These are phyloP conservation scores for Cinnamomum chago DNA, from an alignment of 164 flowering plant genomes.

Conservation along the genomic window DNA sequence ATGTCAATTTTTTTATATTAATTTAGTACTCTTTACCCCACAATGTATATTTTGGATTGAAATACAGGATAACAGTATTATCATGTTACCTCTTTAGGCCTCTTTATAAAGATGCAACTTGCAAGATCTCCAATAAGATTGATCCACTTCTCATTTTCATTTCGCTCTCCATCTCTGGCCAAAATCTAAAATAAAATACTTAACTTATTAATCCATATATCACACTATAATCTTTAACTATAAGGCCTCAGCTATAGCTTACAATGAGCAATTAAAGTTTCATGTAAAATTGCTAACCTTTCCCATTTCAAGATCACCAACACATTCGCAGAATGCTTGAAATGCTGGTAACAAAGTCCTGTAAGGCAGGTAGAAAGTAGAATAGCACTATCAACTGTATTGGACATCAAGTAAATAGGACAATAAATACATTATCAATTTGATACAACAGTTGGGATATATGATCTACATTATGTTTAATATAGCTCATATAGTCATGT, in stretches of 20 bases:
- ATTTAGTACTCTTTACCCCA: not conserved
- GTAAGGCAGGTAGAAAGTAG: slow-evolving; percentile 12
- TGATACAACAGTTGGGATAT: too few species aligned
- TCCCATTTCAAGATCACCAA: slow-evolving; percentile 99
- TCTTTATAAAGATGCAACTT: slow-evolving; percentile 78
- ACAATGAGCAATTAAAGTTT: not conserved
- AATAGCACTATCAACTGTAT: not conserved
- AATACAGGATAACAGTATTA: not conserved
- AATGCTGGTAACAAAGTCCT: slow-evolving; percentile 77
- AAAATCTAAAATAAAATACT: slow-evolving; percentile 47
- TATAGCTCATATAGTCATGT: too few species aligned
- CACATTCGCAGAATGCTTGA: slow-evolving; percentile 98
- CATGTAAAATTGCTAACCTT: slow-evolving; percentile 44
- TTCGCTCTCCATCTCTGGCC: slow-evolving; percentile 79
- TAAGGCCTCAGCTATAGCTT: not conserved
- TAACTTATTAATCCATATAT: not conserved
- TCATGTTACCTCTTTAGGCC: slow-evolving; percentile 88
- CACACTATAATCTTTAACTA: not conserved
- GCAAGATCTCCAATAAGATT: slow-evolving; percentile 84
- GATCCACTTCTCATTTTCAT: slow-evolving; percentile 83
- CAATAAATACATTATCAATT: too few species aligned
- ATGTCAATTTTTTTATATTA: too few species aligned
- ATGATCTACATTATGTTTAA: too few species aligned
- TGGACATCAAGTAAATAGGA: not conserved
- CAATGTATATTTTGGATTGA: not conserved